Evolutionary conservation across 306 rosid species (phyloP).

Genomic region (Dryas alaskensis): DNA sequence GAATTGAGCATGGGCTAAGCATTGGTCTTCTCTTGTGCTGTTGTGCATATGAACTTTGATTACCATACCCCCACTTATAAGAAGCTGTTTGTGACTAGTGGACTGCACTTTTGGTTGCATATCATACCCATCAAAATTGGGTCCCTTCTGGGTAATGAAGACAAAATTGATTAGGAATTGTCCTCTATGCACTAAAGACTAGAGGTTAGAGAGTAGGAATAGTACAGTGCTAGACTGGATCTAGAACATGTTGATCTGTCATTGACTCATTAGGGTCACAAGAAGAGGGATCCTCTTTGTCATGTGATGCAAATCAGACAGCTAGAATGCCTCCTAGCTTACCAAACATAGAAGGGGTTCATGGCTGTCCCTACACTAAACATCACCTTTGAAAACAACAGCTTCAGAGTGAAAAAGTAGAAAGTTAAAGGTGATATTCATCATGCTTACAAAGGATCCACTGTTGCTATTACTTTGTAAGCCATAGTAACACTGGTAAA

Average conservation of each 20-base stretch:
- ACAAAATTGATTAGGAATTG: constrained; percentile 17
- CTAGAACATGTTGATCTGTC: constrained; percentile 25
- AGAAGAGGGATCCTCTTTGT: background rate
- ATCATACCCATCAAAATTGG: background rate
- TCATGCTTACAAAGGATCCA: background rate
- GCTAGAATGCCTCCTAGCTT: background rate
- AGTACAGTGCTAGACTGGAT: constrained; percentile 21
- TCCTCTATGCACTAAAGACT: no score
- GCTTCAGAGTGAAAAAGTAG: background rate
- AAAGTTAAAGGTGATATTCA: background rate
- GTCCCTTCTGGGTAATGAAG: background rate
- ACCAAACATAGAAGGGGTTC: background rate
- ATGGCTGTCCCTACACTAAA: background rate
- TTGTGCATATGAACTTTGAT: background rate
- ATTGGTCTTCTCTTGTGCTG: background rate
- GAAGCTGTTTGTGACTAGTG: no score
- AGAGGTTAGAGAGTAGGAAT: background rate
- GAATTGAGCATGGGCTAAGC: no score
- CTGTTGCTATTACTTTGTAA: background rate
- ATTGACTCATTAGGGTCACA: background rate
- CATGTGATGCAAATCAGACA: constrained; percentile 12
- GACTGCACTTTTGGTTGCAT: background rate
- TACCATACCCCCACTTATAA: background rate
- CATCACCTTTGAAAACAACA: background rate
- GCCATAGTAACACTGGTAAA: background rate